These are phyloP conservation scores for Ustulina deusta DNA, from an alignment of 2,329 filamentous ascomycete genomes.

Conservation along the genomic window DNA sequence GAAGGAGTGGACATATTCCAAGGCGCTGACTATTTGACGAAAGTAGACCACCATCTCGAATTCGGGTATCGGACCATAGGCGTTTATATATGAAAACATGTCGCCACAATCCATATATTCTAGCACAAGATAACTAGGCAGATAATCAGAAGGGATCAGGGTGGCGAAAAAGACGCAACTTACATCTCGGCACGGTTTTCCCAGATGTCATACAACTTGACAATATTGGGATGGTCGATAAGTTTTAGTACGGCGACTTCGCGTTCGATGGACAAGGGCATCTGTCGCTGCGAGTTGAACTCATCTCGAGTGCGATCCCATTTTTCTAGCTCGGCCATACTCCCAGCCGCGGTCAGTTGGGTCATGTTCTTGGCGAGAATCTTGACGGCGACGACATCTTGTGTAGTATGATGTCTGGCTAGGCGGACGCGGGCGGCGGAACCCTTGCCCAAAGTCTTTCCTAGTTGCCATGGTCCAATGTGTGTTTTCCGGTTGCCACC, in stretches of 20 bases:
- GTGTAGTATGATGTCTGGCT: conserved; percentile 82
- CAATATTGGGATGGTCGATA: conserved; percentile 93
- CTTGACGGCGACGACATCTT: conserved; percentile 90
- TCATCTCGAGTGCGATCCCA: conserved; percentile 71
- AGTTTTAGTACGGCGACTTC: conserved; percentile 98
- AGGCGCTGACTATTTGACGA: conserved; percentile 90
- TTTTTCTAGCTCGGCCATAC: conserved; percentile 83
- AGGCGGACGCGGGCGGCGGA: conserved; percentile 89
- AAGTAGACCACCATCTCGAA: conserved; percentile 86
- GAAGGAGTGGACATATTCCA: conserved; percentile 93
- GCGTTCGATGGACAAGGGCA: conserved; percentile 90
- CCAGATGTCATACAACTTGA: conserved; percentile 96
- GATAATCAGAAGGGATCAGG: conserved; percentile 43
- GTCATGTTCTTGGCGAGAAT: conserved; percentile 89
- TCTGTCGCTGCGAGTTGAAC: conserved; percentile 72
- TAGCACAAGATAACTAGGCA: conserved; percentile 86
- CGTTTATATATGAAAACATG: conserved; percentile 86
- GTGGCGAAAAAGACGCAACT: conserved; percentile 51
- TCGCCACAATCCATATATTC: conserved; percentile 87
- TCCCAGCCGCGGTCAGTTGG: conserved; percentile 84
- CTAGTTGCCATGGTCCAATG: conserved; percentile 94
- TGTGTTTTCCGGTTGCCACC: conserved; percentile 72
- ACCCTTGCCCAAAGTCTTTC: conserved; percentile 88
- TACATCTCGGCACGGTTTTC: conserved; percentile 96
- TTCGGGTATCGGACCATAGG: conserved; percentile 79